Conservation (phyloP, 768 basidiomycete genomes). For the Panaeolus cyanescens region DNA sequence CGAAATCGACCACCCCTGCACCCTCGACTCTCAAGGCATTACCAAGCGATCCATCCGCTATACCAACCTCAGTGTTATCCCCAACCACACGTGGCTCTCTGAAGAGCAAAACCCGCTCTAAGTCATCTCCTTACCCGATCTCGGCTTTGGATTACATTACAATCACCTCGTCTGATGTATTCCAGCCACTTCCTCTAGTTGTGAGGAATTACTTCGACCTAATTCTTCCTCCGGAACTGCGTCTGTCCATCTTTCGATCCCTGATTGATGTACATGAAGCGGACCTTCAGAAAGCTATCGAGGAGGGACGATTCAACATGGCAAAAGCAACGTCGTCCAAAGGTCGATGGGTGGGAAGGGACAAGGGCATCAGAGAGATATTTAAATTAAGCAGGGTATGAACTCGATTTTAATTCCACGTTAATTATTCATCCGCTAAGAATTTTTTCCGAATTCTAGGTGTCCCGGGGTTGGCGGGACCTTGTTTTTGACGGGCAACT, state of each 20-base stretch:
- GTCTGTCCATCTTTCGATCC: constrained; percentile 55
- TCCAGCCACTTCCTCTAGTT: constrained; percentile 49
- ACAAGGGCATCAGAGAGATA: constrained; percentile 75
- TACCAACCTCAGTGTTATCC: constrained; percentile 7
- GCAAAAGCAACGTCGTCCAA: constrained; percentile 60
- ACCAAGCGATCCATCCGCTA: constrained; percentile 9
- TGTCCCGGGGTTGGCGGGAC: constrained; percentile 74
- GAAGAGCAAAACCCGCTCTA: constrained; percentile 57
- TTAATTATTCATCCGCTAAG: constrained; percentile 10
- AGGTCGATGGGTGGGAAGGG: constrained; percentile 74
- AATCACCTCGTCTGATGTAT: constrained; percentile 47
- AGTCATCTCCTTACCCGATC: constrained; percentile 64
- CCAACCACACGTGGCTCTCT: constrained; percentile 27
- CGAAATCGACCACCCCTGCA: constrained; percentile 10
- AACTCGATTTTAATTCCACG: constrained; percentile 16
- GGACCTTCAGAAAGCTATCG: constrained; percentile 50
- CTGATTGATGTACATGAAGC: constrained; percentile 60
- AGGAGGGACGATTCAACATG: constrained; percentile 58
- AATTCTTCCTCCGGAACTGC: constrained; percentile 70
- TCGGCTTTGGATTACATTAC: constrained; percentile 65
- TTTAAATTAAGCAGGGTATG: constrained; percentile 79
- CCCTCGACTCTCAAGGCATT: constrained; percentile 10
- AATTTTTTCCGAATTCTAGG: constrained; percentile 39
- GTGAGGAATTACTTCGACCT: constrained; percentile 69
- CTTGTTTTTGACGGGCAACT: constrained; percentile 86